Conservation (phyloP, 2,329 filamentous ascomycete genomes). For the Clathrospora elynae region DNA sequence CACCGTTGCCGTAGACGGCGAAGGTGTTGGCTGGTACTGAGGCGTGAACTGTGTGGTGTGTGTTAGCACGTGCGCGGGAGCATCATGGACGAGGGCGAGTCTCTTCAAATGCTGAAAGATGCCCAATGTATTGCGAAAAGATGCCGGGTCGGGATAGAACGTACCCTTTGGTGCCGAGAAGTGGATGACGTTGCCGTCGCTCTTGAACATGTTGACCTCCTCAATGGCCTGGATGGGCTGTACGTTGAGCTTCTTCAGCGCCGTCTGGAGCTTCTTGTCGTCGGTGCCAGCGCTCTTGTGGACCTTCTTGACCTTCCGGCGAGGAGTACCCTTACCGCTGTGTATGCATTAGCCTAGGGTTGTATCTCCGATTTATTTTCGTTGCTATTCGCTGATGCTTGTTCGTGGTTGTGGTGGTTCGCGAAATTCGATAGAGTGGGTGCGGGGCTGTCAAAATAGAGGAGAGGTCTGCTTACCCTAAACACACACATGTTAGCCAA, state of each 20-base stretch:
- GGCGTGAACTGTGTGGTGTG: constrained; percentile 74
- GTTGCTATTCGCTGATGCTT: not conserved
- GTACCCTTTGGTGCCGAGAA: constrained; percentile 96
- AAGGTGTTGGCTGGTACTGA: constrained; percentile 98
- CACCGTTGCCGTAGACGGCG: constrained; percentile 97
- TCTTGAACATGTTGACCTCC: constrained; percentile 99
- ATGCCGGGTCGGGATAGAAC: no score
- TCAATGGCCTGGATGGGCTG: constrained; percentile 99
- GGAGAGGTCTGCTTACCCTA: constrained; percentile 42
- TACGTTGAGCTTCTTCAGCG: constrained; percentile 99
- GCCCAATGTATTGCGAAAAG: no score
- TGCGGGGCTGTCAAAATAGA: constrained; percentile 29
- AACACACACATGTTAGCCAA: constrained; percentile 27
- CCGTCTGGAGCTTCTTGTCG: constrained; percentile 98
- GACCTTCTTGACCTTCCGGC: constrained; percentile 98
- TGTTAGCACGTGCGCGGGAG: constrained; percentile 15
- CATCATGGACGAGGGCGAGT: not conserved
- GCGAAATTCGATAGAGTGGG: constrained; percentile 11
- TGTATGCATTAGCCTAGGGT: constrained; percentile 34
- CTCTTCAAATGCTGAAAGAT: not conserved
- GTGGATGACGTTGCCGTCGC: constrained; percentile 99
- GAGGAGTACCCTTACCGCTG: constrained; percentile 96
- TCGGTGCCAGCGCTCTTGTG: constrained; percentile 91
- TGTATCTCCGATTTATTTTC: not conserved
- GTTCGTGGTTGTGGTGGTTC: constrained; percentile 7